Conservation (phyloP, 805 yeast genomes). For the Zygosaccharomyces siamensis region DNA sequence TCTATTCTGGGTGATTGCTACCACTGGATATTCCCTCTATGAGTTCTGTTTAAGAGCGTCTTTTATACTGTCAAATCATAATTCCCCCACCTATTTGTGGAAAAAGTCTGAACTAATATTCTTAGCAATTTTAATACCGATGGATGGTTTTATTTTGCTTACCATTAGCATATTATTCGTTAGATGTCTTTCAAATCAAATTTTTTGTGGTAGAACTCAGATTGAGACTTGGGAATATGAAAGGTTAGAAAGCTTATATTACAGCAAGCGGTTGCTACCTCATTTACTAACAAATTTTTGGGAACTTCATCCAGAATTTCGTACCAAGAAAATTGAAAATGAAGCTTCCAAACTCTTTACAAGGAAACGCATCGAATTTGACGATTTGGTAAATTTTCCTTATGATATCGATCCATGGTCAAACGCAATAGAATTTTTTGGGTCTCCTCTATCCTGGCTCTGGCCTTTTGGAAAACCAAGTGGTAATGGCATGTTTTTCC, state of each 20-base stretch:
- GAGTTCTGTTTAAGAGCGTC: conserved; percentile 40
- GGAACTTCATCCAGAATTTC: conserved; percentile 37
- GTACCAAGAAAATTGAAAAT: conserved; percentile 11
- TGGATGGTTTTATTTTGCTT: conserved; percentile 54
- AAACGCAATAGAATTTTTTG: conserved; percentile 53
- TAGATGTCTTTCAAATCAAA: conserved; percentile 54
- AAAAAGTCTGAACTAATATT: conserved; percentile 49
- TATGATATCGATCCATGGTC: conserved; percentile 63
- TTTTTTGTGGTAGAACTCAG: conserved; percentile 70
- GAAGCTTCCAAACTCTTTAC: conserved; percentile 15
- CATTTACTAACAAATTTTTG: conserved; percentile 43
- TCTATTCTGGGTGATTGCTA: conserved; percentile 55
- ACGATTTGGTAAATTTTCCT: conserved; percentile 69
- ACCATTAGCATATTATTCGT: conserved; percentile 55
- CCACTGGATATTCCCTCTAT: conserved; percentile 45
- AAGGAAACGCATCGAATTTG: conserved; percentile 42
- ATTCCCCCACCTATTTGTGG: conserved; percentile 54
- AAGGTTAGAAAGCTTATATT: conserved; percentile 62
- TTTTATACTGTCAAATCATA: conserved; percentile 44
- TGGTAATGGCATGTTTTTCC: conserved; percentile 56
- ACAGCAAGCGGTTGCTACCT: conserved; percentile 44
- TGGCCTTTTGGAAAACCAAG: conserved; percentile 65
- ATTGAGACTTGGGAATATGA: conserved; percentile 93
- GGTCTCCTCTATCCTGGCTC: conserved; percentile 60
- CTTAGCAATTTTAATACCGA: conserved; percentile 49